These are phyloP conservation scores for Coemansia sp. DNA, from an alignment of 192 early-diverging fungal genomes.

Conservation along the genomic window DNA sequence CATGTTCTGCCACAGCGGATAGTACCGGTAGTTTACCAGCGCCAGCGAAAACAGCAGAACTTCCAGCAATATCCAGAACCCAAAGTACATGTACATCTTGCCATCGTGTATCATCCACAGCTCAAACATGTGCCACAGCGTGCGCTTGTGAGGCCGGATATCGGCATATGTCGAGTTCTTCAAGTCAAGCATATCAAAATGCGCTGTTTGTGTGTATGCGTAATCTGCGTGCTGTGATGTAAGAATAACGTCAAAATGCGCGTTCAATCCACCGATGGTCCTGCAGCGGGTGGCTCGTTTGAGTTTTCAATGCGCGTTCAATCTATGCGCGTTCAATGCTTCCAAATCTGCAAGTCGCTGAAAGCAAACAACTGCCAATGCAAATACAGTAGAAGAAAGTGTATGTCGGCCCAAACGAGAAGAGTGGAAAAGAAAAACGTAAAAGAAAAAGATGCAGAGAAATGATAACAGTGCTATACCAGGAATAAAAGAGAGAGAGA, in stretches of 20 bases:
- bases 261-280: not conserved
- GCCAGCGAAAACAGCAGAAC: slow-evolving; percentile 58
- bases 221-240: not conserved
- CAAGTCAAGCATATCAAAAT: slow-evolving; percentile 36
- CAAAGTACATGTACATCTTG: slow-evolving; percentile 56
- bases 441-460: not conserved
- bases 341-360: not conserved
- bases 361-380: too few relatives aligned
- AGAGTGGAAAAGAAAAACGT: not conserved
- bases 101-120: slow-evolving; percentile 56
- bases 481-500: not conserved
- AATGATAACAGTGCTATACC: not conserved
- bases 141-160: slow-evolving; percentile 32
- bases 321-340: not conserved
- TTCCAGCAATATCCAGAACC: slow-evolving; percentile 64
- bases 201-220: not conserved
- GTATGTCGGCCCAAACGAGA: not conserved
- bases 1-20: slow-evolving; percentile 56
- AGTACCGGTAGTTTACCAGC: slow-evolving; percentile 63
- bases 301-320: not conserved
- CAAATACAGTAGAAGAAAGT: too few relatives aligned
- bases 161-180: slow-evolving; percentile 43
- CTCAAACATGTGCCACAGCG: slow-evolving; percentile 46
- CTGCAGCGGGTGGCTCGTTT: not conserved
- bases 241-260: not conserved